Evolutionary conservation across 257 asterid genomes (phyloP), one percentile per base, ranked within the genome.

Genomic region (Solanum verrucosum): DNA sequence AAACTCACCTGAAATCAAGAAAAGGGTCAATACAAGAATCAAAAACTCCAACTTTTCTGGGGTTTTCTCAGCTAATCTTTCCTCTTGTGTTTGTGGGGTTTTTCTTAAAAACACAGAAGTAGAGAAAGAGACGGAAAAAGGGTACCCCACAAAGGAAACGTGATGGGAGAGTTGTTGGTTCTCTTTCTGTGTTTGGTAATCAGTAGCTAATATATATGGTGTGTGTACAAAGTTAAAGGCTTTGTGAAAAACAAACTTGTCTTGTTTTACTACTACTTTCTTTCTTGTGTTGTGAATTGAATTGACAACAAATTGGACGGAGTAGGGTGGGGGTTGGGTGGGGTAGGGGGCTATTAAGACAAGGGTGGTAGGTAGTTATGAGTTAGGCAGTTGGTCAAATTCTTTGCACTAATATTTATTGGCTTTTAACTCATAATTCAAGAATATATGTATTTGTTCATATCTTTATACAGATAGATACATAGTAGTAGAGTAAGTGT

Each of bases 381-480:
- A 59, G 95, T 93, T 52, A 92, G 94, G 94, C 84, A 85, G 91
- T 89, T 90, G 92, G 90, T 84, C 93, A 37, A 89, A 90, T 92
- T 83, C 84, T 86, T 33, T 33, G 85, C 68, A 56, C 40, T 16
- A 13, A 8, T 11, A 87, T 44, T 79, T 27, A 79, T 44, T 79
- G 40, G 5, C 13, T 27, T 38, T 42, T 44, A 25, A 27, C 38
- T 15, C 60, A 10, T 9, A 60, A 60, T 60, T 60, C 84, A 42
- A 42, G 46, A 42, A 40, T 40, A 9, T 44, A 25, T 60, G n/a
- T 60, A 13, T 65, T 12, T n/a, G 33, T 65, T 68, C 23, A 68
- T 60, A 49, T 27, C 75, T 13, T 8, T 18, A 52, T 52, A 16
- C 10, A 52, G 46, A 40, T 52, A 2, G 23, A 52, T 18, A 18